Base-by-base conservation (phyloP, 768 basidiomycete species). In the Leccinum sublutescens region DNA sequence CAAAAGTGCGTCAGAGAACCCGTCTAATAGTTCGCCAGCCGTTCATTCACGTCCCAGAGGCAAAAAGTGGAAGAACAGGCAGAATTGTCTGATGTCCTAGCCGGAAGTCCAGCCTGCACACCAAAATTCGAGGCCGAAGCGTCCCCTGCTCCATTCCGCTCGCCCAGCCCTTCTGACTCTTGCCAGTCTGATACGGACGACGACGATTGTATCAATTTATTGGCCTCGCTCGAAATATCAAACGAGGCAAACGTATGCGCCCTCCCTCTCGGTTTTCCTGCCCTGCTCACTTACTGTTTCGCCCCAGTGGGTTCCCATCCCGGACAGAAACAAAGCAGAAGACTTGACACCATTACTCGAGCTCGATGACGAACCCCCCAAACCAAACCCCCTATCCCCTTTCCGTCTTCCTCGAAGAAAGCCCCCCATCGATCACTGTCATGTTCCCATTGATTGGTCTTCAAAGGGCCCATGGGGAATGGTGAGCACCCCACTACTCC, bases 271-370 rank as follows among this genome's bases (percentile, higher is more conserved):
- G 40, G 11, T 12, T 19, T 19, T 19, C n/a, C n/a, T 9, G 40
- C n/a, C 40, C 5, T 21, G 7, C 58, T 68, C 58, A 67, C 27
- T 1, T n/a, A 4, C 17, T 52, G 15, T 52, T 48, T 55, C 36
- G 19, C 47, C 51, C 4, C 54, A 73, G 72, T 73, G 72, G 72
- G 53, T 59, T 19, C 63, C 68, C 23, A 33, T 63, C 15, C 69
- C 73, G 0, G 60, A 60, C 36, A 59, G 66, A 36, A 73, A 73
- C 31, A 73, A 65, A 55, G 73, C 71, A n/a, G 73, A 75, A 60
- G 68, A 74, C 38, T 56, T 71, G 58, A 70, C 69, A 0, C 66
- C 67, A 6, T 53, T 52, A 43, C 50, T 60, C 33, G 54, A 64
- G 2, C 47, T 33, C 2, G 56, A 60, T 29, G 52, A 15, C 6